These are phyloP conservation scores for Thielaviopsis euricoi DNA, from an alignment of 2,329 filamentous ascomycete genomes.

Conservation along the genomic window DNA sequence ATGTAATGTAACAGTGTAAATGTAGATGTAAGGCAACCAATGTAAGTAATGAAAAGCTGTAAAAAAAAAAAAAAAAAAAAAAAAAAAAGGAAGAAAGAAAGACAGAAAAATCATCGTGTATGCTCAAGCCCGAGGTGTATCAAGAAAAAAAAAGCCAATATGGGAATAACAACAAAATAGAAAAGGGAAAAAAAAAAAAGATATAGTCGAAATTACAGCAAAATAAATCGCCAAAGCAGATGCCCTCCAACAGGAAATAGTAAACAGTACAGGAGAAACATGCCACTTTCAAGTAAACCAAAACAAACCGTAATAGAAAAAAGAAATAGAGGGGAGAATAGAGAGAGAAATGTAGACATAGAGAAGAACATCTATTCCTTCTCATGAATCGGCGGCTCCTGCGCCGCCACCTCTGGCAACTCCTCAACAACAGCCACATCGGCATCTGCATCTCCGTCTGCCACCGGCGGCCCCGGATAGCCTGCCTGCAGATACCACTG, in stretches of 20 bases:
- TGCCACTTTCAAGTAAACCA: too few species aligned
- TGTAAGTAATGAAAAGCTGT: neutral
- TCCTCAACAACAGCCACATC: too few species aligned
- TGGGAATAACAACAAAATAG: neutral
- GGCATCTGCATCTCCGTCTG: neutral
- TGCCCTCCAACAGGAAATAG: neutral
- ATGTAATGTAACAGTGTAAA: too few species aligned
- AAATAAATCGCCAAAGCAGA: neutral
- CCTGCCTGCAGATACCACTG: conserved; percentile 14
- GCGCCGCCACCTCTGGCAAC: too few species aligned
- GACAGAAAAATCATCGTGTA: neutral
- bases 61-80: neutral
- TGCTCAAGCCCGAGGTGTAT: neutral
- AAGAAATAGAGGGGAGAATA: too few species aligned
- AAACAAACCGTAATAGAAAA: too few species aligned
- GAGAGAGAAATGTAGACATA: too few species aligned
- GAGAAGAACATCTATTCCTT: too few species aligned
- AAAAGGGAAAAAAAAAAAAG: neutral
- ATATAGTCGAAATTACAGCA: neutral
- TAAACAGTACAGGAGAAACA: too few species aligned
- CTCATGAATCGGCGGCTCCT: too few species aligned
- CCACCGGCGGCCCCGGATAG: neutral
- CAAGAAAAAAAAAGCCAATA: neutral
- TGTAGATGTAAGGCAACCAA: too few species aligned
- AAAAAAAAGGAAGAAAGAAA: neutral